These are phyloP conservation scores for Scleroderma citrinum DNA, from an alignment of 768 basidiomycete genomes.

Conservation along the genomic window DNA sequence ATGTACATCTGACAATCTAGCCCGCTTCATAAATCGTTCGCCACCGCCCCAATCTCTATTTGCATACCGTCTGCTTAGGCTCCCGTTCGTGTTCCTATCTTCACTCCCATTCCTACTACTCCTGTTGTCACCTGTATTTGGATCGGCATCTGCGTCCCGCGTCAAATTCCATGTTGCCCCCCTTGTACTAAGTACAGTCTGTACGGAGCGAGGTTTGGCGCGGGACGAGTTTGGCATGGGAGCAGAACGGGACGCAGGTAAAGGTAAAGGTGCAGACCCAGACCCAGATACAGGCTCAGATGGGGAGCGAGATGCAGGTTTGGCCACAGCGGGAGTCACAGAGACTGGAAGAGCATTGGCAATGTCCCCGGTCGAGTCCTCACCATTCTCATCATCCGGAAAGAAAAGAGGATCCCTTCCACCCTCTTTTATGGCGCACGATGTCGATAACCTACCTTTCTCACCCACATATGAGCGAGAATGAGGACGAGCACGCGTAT, in stretches of 20 bases:
- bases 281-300: too few species aligned
- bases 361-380: background rate
- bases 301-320: background rate
- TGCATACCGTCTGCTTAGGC: too few species aligned
- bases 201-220: slow-evolving; percentile 21
- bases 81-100: background rate
- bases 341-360: background rate
- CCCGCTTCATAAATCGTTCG: slow-evolving; percentile 31
- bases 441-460: background rate
- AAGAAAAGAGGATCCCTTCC: slow-evolving; percentile 22
- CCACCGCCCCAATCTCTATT: slow-evolving; percentile 5
- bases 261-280: too few species aligned
- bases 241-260: too few species aligned
- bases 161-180: slow-evolving; percentile 45
- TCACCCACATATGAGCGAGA: background rate
- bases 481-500: slow-evolving; percentile 14
- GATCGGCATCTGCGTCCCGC: slow-evolving; percentile 7
- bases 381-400: slow-evolving; percentile 8
- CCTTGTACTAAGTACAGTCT: slow-evolving; percentile 47
- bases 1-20: slow-evolving; percentile 13
- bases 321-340: background rate
- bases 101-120: slow-evolving; percentile 7
- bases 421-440: background rate
- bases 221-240: background rate
- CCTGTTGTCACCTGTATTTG: slow-evolving; percentile 13